Base-by-base conservation (phyloP, 352 stramenopile genomes). In the Phytophthora pinifolia region DNA sequence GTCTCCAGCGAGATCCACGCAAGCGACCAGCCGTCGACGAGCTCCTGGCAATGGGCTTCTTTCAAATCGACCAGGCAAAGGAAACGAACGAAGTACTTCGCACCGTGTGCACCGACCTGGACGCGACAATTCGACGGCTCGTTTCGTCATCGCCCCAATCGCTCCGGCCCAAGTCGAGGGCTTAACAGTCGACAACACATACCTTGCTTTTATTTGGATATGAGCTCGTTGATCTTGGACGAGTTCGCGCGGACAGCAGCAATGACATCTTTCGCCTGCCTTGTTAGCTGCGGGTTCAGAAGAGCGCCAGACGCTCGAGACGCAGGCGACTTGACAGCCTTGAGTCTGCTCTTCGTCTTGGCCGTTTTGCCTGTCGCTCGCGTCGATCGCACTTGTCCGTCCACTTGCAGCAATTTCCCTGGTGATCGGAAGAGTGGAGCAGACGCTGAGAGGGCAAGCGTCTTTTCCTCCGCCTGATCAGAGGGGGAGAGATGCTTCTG, bases 191-290 rank as follows among this genome's bases (percentile, higher is more conserved):
- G n/a, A n/a, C n/a, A n/a, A n/a, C n/a, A n/a, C n/a, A n/a, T n/a
- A n/a, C n/a, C n/a, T n/a, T n/a, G n/a, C 6, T 37, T 50, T 51
- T 57, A 69, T 50, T 70, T 67, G 33, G 72, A 67, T 20, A 90
- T 86, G 27, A 92, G 67, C 2, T 88, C 76, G 39, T 84, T 84
- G 48, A 92, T 84, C 58, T 92, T 92, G 49, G 77, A 85, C 15
- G 79, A 69, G 47, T 92, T 92, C 30, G 73, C 57, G 4, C 81
- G 76, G 6, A 92, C 57, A 20, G 68, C 72, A 18, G 74, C 60
- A 27, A 92, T 64, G 25, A 88, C 63, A 35, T 92, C 72, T 43
- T 74, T 80, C 1, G 79, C 74, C 33, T 89, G 75, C 17, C 58
- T 47, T 10, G 74, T 73, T 12, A 88, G 78, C 7, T 87, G 67